A percentile compares a stretch with the other conserved stretches of the same genome.
These are phyloP conservation scores for Cardiospermum halicacabum DNA, from an alignment of 345 rosid genomes.

Conservation along the genomic window DNA sequence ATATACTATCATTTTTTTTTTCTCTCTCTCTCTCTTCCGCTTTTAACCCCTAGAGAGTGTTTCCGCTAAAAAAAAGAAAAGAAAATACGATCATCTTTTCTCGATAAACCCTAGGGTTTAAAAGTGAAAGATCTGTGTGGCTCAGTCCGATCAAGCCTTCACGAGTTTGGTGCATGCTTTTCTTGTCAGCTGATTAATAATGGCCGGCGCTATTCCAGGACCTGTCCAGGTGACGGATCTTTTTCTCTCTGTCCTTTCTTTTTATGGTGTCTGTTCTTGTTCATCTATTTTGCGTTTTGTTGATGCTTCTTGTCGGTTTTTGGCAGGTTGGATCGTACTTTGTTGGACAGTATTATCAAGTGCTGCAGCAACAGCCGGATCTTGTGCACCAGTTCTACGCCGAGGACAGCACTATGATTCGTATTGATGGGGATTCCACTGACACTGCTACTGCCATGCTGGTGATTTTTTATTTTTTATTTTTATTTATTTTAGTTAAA, in stretches of 20 bases:
- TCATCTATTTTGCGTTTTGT: background rate
- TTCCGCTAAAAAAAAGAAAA: background rate
- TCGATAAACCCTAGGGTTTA: slow-evolving; percentile 8
- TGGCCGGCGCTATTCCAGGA: slow-evolving; percentile 64
- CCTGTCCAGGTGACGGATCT: slow-evolving; percentile 48
- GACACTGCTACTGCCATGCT: slow-evolving; percentile 69
- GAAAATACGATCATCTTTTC: background rate
- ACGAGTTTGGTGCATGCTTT: slow-evolving; percentile 12
- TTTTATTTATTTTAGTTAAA: too few species aligned
- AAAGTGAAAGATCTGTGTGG: slow-evolving; percentile 10
- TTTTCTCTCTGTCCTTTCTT: background rate
- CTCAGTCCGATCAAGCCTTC: background rate
- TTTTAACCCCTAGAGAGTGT: background rate
- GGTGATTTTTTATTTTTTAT: slow-evolving; percentile 28
- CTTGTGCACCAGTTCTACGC: slow-evolving; percentile 82
- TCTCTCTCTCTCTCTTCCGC: background rate
- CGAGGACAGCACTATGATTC: slow-evolving; percentile 65
- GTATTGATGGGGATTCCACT: slow-evolving; percentile 65
- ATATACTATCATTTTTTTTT: too few species aligned
- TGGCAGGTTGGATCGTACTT: slow-evolving; percentile 91
- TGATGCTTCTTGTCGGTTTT: background rate
- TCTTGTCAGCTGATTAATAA: slow-evolving; percentile 22
- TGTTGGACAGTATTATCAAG: slow-evolving; percentile 86
- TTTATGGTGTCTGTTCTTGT: background rate
- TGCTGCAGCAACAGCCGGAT: slow-evolving; percentile 80